Percentiles rank a stretch among this genome's conserved stretches.
Conservation (phyloP, 345 rosid species). For the Acer negundo region DNA sequence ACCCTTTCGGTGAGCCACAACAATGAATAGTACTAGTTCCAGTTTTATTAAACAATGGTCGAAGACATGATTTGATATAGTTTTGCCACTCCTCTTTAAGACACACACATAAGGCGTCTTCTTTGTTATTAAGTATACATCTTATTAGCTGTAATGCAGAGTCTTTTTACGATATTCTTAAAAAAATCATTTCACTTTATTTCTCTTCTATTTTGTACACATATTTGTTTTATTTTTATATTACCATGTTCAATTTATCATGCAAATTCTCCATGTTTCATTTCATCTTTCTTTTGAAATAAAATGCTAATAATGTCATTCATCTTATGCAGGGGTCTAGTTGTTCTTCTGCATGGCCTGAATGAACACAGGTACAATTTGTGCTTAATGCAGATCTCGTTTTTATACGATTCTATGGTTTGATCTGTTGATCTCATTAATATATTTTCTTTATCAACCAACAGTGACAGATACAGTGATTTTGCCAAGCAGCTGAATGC, state of each 20-base stretch:
- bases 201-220: neutral
- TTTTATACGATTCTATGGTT: neutral
- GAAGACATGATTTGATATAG: neutral
- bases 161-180: neutral
- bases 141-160: neutral
- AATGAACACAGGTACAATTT: conserved; percentile 84
- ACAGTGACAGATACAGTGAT: conserved; percentile 81
- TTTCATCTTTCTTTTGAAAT: neutral
- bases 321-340: conserved; percentile 66
- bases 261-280: neutral
- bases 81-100: neutral
- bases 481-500: conserved; percentile 86
- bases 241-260: neutral
- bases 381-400: neutral
- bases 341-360: conserved; percentile 81
- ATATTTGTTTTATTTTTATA: neutral
- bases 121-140: neutral
- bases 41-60: neutral
- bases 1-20: neutral
- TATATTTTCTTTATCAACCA: neutral
- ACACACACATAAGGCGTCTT: neutral
- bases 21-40: neutral
- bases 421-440: neutral
- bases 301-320: neutral
- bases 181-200: neutral